Base-by-base conservation (phyloP, 371 early-diverging fungal genomes). In the Mucor indicus region DNA sequence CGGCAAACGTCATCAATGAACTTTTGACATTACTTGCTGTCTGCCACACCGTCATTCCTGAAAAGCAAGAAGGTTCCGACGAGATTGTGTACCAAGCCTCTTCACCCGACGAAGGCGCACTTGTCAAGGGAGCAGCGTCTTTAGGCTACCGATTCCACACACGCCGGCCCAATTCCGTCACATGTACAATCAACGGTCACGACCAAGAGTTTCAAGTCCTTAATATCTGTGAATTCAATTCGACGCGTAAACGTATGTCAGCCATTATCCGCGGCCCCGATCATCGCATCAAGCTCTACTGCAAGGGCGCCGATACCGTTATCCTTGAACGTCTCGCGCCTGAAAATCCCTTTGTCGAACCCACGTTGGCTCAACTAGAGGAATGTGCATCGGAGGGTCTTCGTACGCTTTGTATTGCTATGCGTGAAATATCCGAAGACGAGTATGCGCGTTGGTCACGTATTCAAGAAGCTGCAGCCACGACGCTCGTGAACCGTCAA, bases 261-360 rank as follows among this genome's bases (percentile, higher is more conserved):
- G 90, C 92, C 9, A 74, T 98, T 23, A 77, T 95, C 9, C 86
- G 96, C 13, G 79, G 85, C 27, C 92, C 96, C 3, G 93, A 95
- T 55, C 92, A 92, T 23, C 80, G 85, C 30, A 91, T 98, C 63
- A 89, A 90, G 58, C 68, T 98, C 39, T 95, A 93, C 76, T 90
- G 90, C 61, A 99, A 99, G 62, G 99, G 99, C 29, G 98, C 98
- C 8, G 99, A 99, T 65, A 95, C 96, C 0, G 96, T 98, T 10
- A 97, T 98, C 56, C 58, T 95, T 32, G 99, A 99, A 72, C 81
- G 97, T 8, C 62, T 98, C 51, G 84, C 81, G 3, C 75, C 82
- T 23, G 76, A 78, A 45, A 89, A 87, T 50, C 86, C 83, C 17
- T 92, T 86, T 75, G 84, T 89, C 32, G 93, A 91, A 33, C 54